phyloP scores from a whole-genome alignment of 129 eudicot genomes.

The Silybum marianum region DNA sequence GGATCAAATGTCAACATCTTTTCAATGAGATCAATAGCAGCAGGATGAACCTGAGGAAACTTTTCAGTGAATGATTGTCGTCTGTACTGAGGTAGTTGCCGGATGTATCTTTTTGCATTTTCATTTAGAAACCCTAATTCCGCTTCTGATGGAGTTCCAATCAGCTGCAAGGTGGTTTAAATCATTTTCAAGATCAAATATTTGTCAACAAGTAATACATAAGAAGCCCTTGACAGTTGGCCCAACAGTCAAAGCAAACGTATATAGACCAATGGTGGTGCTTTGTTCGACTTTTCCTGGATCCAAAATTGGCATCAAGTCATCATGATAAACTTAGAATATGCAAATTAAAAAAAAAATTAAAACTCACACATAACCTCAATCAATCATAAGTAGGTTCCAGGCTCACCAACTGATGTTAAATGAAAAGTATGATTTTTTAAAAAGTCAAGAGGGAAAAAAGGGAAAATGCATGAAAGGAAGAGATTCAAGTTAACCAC shows the following conservation, averaged over 20 bases:
- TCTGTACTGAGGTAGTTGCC: conserved; percentile 65
- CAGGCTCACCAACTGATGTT: not conserved
- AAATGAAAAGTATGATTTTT: not conserved
- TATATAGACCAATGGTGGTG: too few species aligned
- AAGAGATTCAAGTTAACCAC: not conserved
- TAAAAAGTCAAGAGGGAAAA: not conserved
- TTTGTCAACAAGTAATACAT: not conserved
- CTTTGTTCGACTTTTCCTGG: too few species aligned
- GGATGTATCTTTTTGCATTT: conserved; percentile 81
- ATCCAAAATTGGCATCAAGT: too few species aligned
- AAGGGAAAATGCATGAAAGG: not conserved
- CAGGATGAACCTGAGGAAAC: conserved; percentile 80
- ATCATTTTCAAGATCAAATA: conserved; percentile 1
- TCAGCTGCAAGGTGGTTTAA: conserved; percentile 51
- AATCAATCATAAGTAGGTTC: not conserved
- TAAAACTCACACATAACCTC: too few species aligned
- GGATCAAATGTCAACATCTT: conserved; percentile 97
- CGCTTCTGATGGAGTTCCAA: conserved; percentile 92
- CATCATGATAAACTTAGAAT: too few species aligned
- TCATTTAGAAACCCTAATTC: conserved; percentile 80
- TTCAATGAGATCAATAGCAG: conserved; percentile 86
- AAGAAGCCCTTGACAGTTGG: too few species aligned
- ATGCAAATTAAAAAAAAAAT: too few species aligned
- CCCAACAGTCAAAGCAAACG: too few species aligned
- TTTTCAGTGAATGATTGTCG: conserved; percentile 74